Conservation (phyloP, 225 moss, liverwort and hornwort genomes). For the Asterella californica region DNA sequence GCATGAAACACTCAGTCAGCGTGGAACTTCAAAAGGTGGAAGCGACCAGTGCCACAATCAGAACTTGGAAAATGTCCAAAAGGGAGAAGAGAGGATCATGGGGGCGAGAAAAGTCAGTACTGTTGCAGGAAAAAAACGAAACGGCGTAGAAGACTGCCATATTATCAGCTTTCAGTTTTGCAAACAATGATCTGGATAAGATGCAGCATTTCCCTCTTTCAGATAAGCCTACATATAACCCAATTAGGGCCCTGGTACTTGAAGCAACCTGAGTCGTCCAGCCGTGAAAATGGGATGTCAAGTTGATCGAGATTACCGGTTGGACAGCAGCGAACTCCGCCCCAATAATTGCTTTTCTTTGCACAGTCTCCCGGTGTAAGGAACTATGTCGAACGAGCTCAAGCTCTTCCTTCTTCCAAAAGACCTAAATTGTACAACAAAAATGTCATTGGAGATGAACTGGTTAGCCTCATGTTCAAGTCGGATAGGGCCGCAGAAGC, state of each 20-base stretch:
- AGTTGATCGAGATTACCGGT: conserved; percentile 41
- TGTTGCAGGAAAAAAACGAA: background rate
- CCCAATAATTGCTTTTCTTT: conserved; percentile 68
- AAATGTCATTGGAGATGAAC: too few relatives aligned
- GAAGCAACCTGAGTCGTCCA: background rate
- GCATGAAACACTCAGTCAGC: background rate
- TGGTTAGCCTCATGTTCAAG: background rate
- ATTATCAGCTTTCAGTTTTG: background rate
- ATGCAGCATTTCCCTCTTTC: background rate
- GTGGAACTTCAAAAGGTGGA: background rate
- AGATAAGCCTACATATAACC: background rate
- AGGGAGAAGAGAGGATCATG: background rate
- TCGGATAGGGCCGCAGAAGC: background rate
- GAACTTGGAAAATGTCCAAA: background rate
- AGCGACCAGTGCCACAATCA: background rate
- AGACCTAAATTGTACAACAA: conserved; percentile 46
- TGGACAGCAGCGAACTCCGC: conserved; percentile 79
- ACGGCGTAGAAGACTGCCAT: background rate
- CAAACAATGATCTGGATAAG: background rate
- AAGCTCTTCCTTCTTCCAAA: conserved; percentile 94
- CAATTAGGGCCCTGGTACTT: background rate
- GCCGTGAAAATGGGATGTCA: background rate
- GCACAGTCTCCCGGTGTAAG: conserved; percentile 71
- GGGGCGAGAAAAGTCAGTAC: background rate
- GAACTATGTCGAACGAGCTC: conserved; percentile 80